Percentiles rank a stretch among this genome's conserved stretches.
Evolutionary conservation across 176 grass and related monocot species (phyloP).

Genomic region (Cymbopogon citratus): DNA sequence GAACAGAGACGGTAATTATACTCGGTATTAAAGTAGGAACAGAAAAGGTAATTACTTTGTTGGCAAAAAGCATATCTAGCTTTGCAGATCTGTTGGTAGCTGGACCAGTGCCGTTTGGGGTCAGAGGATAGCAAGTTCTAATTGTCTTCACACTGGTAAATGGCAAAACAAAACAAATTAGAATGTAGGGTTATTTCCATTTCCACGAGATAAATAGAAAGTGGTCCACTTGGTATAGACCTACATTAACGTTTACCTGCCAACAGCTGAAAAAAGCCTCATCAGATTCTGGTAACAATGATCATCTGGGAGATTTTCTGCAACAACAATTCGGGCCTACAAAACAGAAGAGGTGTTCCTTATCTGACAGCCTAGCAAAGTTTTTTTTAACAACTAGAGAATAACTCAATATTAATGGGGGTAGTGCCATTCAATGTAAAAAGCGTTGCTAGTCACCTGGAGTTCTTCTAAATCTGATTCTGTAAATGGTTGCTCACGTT

Average conservation of each 20-base stretch:
- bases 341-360: slow-evolving; percentile 8
- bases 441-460: slow-evolving; percentile 44
- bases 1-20: slow-evolving; percentile 26
- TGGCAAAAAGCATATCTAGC: slow-evolving; percentile 98
- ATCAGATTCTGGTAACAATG: slow-evolving; percentile 98
- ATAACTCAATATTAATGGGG: slow-evolving; percentile 4
- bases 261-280: slow-evolving; percentile 92
- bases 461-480: slow-evolving; percentile 89
- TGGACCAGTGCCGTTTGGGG: slow-evolving; percentile 73
- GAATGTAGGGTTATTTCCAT: not conserved
- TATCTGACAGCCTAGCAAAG: slow-evolving; percentile 17
- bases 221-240: not conserved
- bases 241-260: slow-evolving; percentile 57
- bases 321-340: slow-evolving; percentile 91
- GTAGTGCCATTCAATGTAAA: not conserved
- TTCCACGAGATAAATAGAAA: not conserved
- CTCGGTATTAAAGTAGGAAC: not conserved
- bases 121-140: slow-evolving; percentile 92
- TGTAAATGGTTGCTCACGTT: slow-evolving; percentile 70
- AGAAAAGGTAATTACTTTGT: slow-evolving; percentile 60
- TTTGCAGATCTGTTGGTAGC: slow-evolving; percentile 85
- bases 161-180: slow-evolving; percentile 14
- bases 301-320: slow-evolving; percentile 98
- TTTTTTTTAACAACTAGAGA: not conserved
- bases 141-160: slow-evolving; percentile 91